Evolutionary conservation across 139 green algal species (phyloP), one percentile per base, ranked within the genome.

Genomic region (Pseudopediastrum boryanum): DNA sequence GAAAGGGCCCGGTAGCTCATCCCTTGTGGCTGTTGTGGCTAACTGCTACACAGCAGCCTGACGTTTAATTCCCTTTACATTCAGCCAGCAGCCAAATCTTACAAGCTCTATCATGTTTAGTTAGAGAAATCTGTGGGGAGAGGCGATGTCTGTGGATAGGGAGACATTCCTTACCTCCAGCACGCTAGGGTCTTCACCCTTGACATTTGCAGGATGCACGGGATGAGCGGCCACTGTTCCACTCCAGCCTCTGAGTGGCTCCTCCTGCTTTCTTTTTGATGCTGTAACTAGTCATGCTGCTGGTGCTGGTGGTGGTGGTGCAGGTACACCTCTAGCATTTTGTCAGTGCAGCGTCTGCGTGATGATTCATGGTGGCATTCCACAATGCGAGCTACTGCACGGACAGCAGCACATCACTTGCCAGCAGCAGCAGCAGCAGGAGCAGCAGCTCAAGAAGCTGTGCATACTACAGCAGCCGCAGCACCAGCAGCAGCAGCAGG

Each of bases 321-420:
- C 36, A 71, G 90, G 42, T 95, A 95, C 76, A 72, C 85, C 36
- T 44, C 67, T n/a, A 86, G 69, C 68, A 78, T 87, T 44, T 56
- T 85, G 25, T 73, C 71, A 7, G 82, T 79, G 12, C 66, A 89
- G 56, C 87, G 87, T 51, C 72, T 79, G 48, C 76, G 91, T 1
- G 90, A 93, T 50, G 83, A 76, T n/a, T 33, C 70, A 2, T 95
- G 91, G 91, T 95, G 89, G 87, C 71, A 27, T 0, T 19, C n/a
- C 8, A 84, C 75, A 4, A 42, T 72, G 48, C 21, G 38, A n/a
- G 48, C 44, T 44, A 44, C 78, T 35, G 44, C 61, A 33, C 33
- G 44, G 31, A 63, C 33, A 36, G 41, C 59, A 77, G 59, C 62
- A 65, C 68, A 73, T 12, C 46, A 41, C 35, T 36, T 63, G 62